These are phyloP conservation scores for Thielaviopsis musarum DNA, from an alignment of 2,329 filamentous ascomycete species.

Conservation along the genomic window DNA sequence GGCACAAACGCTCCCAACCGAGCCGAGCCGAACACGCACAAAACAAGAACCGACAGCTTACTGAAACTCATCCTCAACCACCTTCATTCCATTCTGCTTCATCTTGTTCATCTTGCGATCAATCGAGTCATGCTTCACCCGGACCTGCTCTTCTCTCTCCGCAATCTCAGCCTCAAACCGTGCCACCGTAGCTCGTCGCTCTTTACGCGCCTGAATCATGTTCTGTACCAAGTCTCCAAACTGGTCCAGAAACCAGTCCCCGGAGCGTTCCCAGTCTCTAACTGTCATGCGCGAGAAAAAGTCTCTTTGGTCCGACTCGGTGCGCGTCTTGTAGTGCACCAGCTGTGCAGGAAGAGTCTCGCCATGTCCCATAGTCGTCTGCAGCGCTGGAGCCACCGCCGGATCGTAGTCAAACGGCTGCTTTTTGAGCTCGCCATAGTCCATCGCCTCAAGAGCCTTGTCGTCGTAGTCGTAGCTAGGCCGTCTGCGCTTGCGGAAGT, in stretches of 20 bases:
- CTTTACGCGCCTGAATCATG: constrained; percentile 30
- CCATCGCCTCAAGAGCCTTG: constrained; percentile 35
- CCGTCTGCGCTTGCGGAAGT: constrained; percentile 24
- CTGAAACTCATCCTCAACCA: constrained; percentile 23
- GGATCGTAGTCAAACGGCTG: constrained; percentile 43
- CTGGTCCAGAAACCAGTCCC: constrained; percentile 41
- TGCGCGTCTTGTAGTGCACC: constrained; percentile 30
- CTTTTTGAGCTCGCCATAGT: constrained; percentile 30
- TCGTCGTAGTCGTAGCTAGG: constrained; percentile 40
- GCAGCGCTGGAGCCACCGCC: constrained; percentile 21
- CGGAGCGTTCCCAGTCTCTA: constrained; percentile 40
- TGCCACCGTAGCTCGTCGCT: constrained; percentile 32
- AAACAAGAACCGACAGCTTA: background rate
- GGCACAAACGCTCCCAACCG: background rate
- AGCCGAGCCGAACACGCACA: background rate
- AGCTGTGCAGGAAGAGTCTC: constrained; percentile 31
- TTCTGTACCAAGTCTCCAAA: constrained; percentile 33
- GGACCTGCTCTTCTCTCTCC: constrained; percentile 35
- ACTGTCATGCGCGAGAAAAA: constrained; percentile 38
- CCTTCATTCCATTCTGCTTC: constrained; percentile 37
- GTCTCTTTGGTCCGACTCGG: constrained; percentile 28
- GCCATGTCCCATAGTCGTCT: constrained; percentile 20
- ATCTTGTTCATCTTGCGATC: constrained; percentile 36
- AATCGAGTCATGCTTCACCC: constrained; percentile 35
- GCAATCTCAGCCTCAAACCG: constrained; percentile 40